Evolutionary conservation across 139 green algal genomes (phyloP).

Genomic region (Chlamydomonas schloesseri): DNA sequence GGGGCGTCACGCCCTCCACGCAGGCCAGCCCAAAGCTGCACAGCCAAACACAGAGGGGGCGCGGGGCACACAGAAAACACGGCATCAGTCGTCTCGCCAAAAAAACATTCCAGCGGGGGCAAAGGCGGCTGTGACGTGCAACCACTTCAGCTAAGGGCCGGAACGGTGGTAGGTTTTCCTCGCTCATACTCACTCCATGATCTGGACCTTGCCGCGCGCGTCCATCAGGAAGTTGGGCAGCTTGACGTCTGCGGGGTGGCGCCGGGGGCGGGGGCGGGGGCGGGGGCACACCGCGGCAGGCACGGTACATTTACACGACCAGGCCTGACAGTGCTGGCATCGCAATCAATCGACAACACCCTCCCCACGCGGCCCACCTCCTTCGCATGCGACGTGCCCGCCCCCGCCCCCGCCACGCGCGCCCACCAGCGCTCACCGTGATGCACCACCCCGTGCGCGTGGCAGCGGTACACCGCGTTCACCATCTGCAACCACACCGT

Average conservation of each 20-base stretch:
- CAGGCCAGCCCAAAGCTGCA: slow-evolving; percentile 11
- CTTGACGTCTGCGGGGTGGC: slow-evolving; percentile 24
- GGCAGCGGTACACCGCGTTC: slow-evolving; percentile 18
- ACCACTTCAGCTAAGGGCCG: too few relatives aligned
- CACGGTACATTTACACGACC: too few relatives aligned
- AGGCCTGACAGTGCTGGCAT: too few relatives aligned
- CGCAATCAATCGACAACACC: neutral
- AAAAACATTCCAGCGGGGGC: too few relatives aligned
- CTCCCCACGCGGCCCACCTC: too few relatives aligned
- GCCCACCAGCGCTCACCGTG: slow-evolving; percentile 8
- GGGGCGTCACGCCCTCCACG: slow-evolving; percentile 23
- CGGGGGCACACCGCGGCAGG: neutral
- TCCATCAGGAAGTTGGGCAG: slow-evolving; percentile 45
- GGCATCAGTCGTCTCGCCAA: too few relatives aligned
- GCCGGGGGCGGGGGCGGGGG: neutral
- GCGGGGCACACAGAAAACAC: too few relatives aligned
- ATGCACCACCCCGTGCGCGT: slow-evolving; percentile 17
- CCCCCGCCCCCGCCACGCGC: too few relatives aligned
- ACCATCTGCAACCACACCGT: slow-evolving; percentile 43
- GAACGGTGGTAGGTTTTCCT: too few relatives aligned
- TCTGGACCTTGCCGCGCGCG: slow-evolving; percentile 1
- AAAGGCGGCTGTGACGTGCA: too few relatives aligned
- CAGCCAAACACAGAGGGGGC: neutral
- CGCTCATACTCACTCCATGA: slow-evolving; percentile 30
- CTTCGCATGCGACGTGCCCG: neutral